These are phyloP conservation scores for Elsinoe arachidis DNA, from an alignment of 2,329 filamentous ascomycete species.

Conservation along the genomic window DNA sequence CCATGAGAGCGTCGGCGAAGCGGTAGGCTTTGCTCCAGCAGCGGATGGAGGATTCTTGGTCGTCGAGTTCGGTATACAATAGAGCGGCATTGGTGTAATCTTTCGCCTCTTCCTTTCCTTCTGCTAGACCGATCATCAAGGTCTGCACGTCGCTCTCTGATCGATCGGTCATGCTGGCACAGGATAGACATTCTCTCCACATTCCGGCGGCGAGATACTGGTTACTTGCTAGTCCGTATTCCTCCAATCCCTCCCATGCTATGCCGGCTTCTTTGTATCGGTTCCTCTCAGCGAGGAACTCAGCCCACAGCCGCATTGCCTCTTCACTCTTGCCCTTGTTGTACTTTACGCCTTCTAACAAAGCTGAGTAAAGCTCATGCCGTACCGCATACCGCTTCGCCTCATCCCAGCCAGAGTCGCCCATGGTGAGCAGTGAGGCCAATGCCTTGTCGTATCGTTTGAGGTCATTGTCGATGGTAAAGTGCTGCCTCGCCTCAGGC, in stretches of 20 bases:
- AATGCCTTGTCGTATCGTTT: conserved; percentile 69
- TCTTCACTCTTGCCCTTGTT: conserved; percentile 56
- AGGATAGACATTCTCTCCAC: conserved; percentile 86
- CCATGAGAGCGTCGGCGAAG: conserved; percentile 81
- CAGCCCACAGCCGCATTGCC: conserved; percentile 71
- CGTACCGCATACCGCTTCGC: conserved; percentile 68
- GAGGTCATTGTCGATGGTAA: conserved; percentile 83
- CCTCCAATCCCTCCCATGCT: conserved; percentile 73
- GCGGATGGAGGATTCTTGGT: conserved; percentile 61
- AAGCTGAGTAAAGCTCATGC: conserved; percentile 68
- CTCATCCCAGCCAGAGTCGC: conserved; percentile 60
- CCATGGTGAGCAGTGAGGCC: conserved; percentile 60
- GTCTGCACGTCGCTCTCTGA: conserved; percentile 51
- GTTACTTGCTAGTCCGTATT: conserved; percentile 65
- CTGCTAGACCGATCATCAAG: conserved; percentile 66
- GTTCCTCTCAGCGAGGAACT: conserved; percentile 64
- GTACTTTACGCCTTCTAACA: conserved; percentile 77
- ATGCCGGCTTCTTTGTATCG: conserved; percentile 79
- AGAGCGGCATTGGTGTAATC: conserved; percentile 73
- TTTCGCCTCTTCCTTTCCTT: conserved; percentile 72
- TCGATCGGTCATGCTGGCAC: conserved; percentile 61
- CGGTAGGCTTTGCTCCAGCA: conserved; percentile 78
- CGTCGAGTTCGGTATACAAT: conserved; percentile 69
- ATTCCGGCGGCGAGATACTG: conserved; percentile 77
- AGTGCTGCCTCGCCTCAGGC: conserved; percentile 60